A percentile compares a stretch with the other conserved stretches of the same genome.
Conservation (phyloP, 495 filamentous ascomycete genomes). For the Amniculicola lignicola region DNA sequence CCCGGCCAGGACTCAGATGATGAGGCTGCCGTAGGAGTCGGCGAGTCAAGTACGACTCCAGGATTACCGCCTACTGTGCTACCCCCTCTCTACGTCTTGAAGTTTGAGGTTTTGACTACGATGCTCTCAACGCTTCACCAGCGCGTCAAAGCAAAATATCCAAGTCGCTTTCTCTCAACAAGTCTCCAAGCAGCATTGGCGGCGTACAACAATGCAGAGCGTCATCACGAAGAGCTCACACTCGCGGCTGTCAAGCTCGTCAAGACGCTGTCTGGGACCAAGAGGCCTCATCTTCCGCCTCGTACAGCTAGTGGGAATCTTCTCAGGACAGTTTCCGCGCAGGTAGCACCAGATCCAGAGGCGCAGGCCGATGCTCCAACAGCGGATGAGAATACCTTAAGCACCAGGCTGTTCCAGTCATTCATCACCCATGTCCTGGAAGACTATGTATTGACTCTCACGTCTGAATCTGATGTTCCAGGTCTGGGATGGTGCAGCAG, state of each 20-base stretch:
- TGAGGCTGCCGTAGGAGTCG: conserved; percentile 29
- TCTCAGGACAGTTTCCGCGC: conserved; percentile 24
- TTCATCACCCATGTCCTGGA: conserved; percentile 84
- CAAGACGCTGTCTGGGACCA: conserved; percentile 67
- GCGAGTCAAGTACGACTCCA: conserved; percentile 25
- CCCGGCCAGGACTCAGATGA: conserved; percentile 52
- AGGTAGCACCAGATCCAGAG: conserved; percentile 74
- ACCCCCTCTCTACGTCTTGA: conserved; percentile 36
- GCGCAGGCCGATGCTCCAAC: conserved; percentile 54
- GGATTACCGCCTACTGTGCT: conserved; percentile 32
- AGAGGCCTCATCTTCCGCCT: conserved; percentile 70
- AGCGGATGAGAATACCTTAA: conserved; percentile 57
- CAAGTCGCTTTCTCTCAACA: conserved; percentile 88
- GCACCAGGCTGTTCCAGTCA: conserved; percentile 71
- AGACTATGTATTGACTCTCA: conserved; percentile 62
- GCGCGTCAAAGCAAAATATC: conserved; percentile 85
- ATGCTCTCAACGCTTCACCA: conserved; percentile 83
- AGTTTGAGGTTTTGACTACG: conserved; percentile 73
- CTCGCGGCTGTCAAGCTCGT: conserved; percentile 71
- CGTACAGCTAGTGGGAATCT: conserved; percentile 61
- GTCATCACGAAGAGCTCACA: conserved; percentile 62
- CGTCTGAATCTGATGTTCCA: conserved; percentile 50
- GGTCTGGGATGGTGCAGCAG: conserved; percentile 75
- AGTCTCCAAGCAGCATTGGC: conserved; percentile 73
- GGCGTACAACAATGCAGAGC: conserved; percentile 54